Base-by-base conservation (phyloP, 1,284 basidiomycete genomes). In the Boletellus dicymbophilus region DNA sequence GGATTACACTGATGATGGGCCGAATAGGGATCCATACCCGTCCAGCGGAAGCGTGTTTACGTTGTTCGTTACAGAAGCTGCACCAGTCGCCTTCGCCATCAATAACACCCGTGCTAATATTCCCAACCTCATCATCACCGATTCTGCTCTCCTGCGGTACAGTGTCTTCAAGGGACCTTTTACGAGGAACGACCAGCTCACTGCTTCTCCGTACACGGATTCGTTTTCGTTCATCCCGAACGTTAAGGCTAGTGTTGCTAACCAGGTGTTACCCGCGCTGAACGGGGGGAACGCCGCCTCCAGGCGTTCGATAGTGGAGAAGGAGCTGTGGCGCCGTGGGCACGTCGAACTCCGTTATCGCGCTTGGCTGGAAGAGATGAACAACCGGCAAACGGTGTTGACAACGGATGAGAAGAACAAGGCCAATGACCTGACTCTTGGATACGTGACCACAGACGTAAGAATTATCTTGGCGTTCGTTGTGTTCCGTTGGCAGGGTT, bases 161-260 rank as follows among this genome's bases (percentile, higher is more conserved):
- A 84, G 91, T 59, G 65, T 94, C 37, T 82, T 80, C 61, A 54
- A 73, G 2, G 90, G 90, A 2, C 56, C 80, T 3, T 93, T 93
- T 70, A 86, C 85, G 38, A 81, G 81, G 62, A 90, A 93, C 65
- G 90, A 93, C 65, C 83, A 90, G 63, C 76, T 90, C 22, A 88
- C 87, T 0, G 78, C 81, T 1, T 83, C 80, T 16, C 87, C 87
- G 1, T 91, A 84, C 61, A 57, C 68, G 0, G 80, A 89, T 59
- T 48, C 71, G 9, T 87, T 89, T 71, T 54, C 78, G 18, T 88
- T 76, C 63, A 76, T 90, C 40, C 68, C 80, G 2, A 71, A 78
- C 33, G 71, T 88, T 38, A 63, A 74, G 0, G 67, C 78, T 6
- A 62, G 68, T 34, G 61, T 79, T 38, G 85, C 83, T 4, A 77